Evolutionary conservation across 2,329 filamentous ascomycete species (phyloP), one percentile per base, ranked within the genome.

Genomic region (Blastomyces gilchristii): DNA sequence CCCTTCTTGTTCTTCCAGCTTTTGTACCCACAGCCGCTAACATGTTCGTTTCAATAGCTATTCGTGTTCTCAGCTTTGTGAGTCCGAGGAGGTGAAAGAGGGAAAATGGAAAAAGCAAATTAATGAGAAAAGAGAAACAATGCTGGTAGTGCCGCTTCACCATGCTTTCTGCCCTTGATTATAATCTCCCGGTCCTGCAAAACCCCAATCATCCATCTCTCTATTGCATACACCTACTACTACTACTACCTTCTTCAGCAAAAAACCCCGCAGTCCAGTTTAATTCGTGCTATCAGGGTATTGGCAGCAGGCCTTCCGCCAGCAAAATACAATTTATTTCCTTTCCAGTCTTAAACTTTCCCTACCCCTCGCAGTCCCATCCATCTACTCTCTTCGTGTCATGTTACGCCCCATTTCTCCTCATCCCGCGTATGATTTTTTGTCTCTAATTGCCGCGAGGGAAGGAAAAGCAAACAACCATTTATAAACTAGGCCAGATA

Each of bases 21-120:
- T 53, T n/a, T 34, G 12, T 16, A 1, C 25, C 12, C 50, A 31
- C 22, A 34, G 34, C 31, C 50, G 6, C 50, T 53, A 53, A 53
- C 50, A 14, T 53, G 2, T 31, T 28, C 2, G 16, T 34, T 18
- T 34, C 12, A 34, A 53, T 53, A 53, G 50, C 50, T 53, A 28
- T 53, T 53, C 50, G 50, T 53, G 31, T 53, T 53, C 50, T 53
- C 50, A 16, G 50, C 50, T 14, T 28, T 53, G 50, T 53, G 50
- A 53, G 14, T 12, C 50, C 28, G 4, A 12, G 18, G 5, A 31
- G 16, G 12, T 16, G 16, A 18, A 53, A 3, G 8, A 34, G 18
- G 18, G 28, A 34, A 53, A n/a, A 53, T 2, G 18, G 34, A 53
- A 53, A 18, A 53, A 34, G 25, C 6, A 53, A 18, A 34, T 11